phyloP scores from a whole-genome alignment of 495 filamentous ascomycete genomes.

The Wilcoxina mikolae region DNA sequence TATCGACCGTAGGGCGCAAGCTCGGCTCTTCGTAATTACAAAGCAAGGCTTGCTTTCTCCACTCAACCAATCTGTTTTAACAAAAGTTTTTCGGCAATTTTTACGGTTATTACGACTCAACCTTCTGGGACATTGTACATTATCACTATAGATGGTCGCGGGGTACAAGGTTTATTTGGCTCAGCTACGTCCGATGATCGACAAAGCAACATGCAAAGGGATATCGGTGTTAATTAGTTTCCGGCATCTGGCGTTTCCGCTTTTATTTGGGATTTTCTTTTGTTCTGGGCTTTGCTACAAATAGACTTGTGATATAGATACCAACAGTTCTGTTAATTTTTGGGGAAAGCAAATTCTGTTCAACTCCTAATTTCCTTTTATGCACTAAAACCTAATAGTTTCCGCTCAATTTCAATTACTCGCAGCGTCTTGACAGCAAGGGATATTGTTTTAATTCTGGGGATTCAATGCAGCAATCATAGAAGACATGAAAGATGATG shows the following conservation, averaged over 20 bases:
- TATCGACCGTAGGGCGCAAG: constrained; percentile 8
- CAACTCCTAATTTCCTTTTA: not conserved
- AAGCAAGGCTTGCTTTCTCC: no score
- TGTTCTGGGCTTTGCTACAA: not conserved
- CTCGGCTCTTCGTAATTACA: constrained; percentile 4
- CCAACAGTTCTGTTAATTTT: not conserved
- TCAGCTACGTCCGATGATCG: no score
- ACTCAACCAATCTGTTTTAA: not conserved
- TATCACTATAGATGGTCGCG: not conserved
- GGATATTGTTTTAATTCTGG: no score
- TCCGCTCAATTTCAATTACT: no score
- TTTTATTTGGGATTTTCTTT: not conserved
- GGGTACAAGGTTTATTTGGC: no score
- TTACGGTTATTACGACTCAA: not conserved
- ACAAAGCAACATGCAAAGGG: not conserved
- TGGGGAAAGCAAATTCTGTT: not conserved
- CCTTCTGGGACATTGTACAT: not conserved
- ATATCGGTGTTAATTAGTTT: not conserved
- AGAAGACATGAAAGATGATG: no score
- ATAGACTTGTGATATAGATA: constrained; percentile 4
- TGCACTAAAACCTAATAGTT: not conserved
- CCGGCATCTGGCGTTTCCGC: not conserved
- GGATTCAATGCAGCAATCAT: no score
- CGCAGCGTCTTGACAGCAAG: no score
- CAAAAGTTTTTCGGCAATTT: not conserved